These are phyloP conservation scores for Bertia moriformis DNA, from an alignment of 2,329 filamentous ascomycete genomes.

Conservation along the genomic window DNA sequence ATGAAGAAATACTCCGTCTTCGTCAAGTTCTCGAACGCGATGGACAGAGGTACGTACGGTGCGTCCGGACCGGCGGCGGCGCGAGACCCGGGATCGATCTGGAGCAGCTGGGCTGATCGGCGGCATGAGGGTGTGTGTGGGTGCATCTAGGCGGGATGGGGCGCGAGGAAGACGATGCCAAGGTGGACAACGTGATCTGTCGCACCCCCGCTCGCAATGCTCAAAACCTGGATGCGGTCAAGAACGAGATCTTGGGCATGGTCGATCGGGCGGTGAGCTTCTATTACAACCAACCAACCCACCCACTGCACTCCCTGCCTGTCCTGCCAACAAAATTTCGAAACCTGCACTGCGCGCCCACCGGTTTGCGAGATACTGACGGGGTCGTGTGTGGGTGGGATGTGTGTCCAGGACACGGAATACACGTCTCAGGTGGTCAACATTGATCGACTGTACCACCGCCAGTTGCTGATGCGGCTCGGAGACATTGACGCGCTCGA, in stretches of 20 bases:
- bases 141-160: constrained; percentile 77
- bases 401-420: too few species aligned
- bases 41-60: too few species aligned
- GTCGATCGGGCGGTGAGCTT: constrained; percentile 89
- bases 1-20: constrained; percentile 99
- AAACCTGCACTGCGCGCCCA: too few species aligned
- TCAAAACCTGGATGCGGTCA: constrained; percentile 89
- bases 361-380: too few species aligned
- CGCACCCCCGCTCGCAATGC: constrained; percentile 93
- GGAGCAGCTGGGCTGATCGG: too few species aligned
- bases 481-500: constrained; percentile 85
- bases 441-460: constrained; percentile 88
- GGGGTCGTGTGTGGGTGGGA: too few species aligned
- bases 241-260: constrained; percentile 99
- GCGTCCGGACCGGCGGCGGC: too few species aligned
- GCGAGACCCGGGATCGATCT: too few species aligned
- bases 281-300: too few species aligned
- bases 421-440: constrained; percentile 88
- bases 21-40: constrained; percentile 97
- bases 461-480: constrained; percentile 78
- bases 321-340: too few species aligned
- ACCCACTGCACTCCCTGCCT: too few species aligned
- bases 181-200: constrained; percentile 97
- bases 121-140: too few species aligned
- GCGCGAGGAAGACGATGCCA: constrained; percentile 93